These are phyloP conservation scores for Yarrowia sp. DNA, from an alignment of 805 yeast genomes.

Conservation along the genomic window DNA sequence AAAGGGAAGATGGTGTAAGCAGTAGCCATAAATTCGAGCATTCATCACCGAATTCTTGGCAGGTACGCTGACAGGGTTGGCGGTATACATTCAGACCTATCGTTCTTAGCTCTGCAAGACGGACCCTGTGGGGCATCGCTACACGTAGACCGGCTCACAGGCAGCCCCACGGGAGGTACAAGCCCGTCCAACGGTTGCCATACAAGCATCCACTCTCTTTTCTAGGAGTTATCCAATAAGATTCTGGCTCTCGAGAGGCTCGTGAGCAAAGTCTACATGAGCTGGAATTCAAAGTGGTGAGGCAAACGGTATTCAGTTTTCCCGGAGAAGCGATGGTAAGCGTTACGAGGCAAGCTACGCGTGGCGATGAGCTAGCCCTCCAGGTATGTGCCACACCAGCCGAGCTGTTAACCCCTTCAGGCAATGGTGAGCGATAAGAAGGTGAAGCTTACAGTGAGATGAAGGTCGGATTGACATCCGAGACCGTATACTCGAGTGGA, in stretches of 20 bases:
- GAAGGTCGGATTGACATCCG: background rate
- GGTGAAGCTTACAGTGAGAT: background rate
- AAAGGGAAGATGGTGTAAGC: background rate
- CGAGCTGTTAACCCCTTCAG: conserved; percentile 13
- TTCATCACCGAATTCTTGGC: background rate
- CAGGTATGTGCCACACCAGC: background rate
- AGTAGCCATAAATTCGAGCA: background rate
- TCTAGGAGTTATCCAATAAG: conserved; percentile 28
- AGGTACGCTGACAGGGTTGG: conserved; percentile 3
- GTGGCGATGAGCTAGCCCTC: conserved; percentile 27
- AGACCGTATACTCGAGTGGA: no score
- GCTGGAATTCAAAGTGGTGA: conserved; percentile 7
- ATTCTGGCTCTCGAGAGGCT: conserved; percentile 23
- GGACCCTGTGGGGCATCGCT: background rate
- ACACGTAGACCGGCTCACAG: background rate
- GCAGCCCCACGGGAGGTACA: background rate
- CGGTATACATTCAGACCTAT: background rate
- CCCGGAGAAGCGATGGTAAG: conserved; percentile 12
- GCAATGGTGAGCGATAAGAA: background rate
- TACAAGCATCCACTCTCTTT: conserved; percentile 4
- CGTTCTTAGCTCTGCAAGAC: background rate
- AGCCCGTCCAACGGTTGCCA: background rate
- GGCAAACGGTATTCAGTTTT: conserved; percentile 15
- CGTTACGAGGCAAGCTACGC: background rate
- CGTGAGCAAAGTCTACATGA: conserved; percentile 20